phyloP scores from a whole-genome alignment of 1,139 yeast genomes.

The Blastobotrys persicus region DNA sequence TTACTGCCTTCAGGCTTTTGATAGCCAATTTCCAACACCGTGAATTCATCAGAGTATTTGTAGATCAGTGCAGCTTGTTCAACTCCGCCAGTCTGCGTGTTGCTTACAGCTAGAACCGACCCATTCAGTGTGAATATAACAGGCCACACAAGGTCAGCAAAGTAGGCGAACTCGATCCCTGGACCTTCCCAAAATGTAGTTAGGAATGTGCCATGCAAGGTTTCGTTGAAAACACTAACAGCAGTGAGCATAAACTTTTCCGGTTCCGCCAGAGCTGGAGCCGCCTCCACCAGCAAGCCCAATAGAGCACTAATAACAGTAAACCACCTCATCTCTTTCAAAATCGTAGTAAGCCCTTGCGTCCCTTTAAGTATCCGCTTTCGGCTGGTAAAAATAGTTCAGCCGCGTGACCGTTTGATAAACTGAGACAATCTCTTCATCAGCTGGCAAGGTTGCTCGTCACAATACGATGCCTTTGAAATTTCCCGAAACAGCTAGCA shows the following conservation, averaged over 20 bases:
- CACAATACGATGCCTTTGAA: background rate
- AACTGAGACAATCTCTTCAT: too few species aligned
- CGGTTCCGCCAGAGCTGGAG: background rate
- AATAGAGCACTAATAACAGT: background rate
- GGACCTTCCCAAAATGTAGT: background rate
- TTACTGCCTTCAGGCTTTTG: background rate
- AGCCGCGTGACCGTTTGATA: background rate
- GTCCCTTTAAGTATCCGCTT: too few species aligned
- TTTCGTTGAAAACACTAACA: conserved; percentile 1
- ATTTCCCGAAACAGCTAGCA: too few species aligned
- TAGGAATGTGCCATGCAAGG: conserved; percentile 2
- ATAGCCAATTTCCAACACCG: background rate
- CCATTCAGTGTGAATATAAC: conserved; percentile 1
- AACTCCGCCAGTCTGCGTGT: background rate
- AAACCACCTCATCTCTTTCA: background rate
- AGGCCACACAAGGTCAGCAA: conserved; percentile 1
- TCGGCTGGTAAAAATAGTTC: background rate
- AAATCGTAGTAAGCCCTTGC: background rate
- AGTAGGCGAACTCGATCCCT: conserved; percentile 1
- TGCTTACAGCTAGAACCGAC: background rate
- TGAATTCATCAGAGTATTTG: background rate
- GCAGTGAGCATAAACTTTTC: conserved; percentile 1
- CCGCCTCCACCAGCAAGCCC: background rate
- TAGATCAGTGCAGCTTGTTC: background rate
- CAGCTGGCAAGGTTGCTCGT: background rate